Evolutionary conservation across 106 monocot genomes (phyloP), one percentile per base, ranked within the genome.

Genomic region (Dendrobium nobile): DNA sequence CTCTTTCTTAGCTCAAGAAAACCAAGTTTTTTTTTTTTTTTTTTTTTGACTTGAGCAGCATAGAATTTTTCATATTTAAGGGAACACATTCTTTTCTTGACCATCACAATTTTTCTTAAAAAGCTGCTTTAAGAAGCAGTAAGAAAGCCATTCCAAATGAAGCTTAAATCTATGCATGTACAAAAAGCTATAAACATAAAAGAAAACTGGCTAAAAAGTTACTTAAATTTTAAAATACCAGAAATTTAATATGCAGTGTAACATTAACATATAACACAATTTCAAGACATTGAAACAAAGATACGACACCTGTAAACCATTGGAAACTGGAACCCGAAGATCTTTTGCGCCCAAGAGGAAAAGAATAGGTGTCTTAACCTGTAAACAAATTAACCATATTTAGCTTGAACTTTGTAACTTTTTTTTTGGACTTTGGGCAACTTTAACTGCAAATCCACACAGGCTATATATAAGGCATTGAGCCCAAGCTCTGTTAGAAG

Each of bases 341-440:
- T 99, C 98, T 81, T 95, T 90, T 64, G 91, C 98, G 77, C 98
- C 92, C 83, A 99, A 83, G 41, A 99, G 89, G 76, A 99, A 95
- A 83, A 99, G 83, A 7, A 80, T 74, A 54, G 98, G 95, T 5
- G 87, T 51, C 86, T 91, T 99, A n/a, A 99, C 98, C 98, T 99
- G 85, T 31, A 84, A 67, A 78, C 13, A 75, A 2, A 85, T 72
- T 41, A 84, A 41, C 54, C 22, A n/a, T 43, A 2, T 4, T 43
- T 51, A 51, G 40, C 18, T 2, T 61, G n/a, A 61, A 61, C 61
- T 61, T 61, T 6, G 47, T 11, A 47, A 47, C 0, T 9, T 47
- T 37, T 3, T 37, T 37, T 37, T 37, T 37, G 37, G 37, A 37
- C 37, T 37, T 37, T 37, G 37, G 37, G 37, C 3, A 37, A 37